Evolutionary conservation across 257 asterid genomes (phyloP).

Genomic region (Phtheirospermum japonicum): DNA sequence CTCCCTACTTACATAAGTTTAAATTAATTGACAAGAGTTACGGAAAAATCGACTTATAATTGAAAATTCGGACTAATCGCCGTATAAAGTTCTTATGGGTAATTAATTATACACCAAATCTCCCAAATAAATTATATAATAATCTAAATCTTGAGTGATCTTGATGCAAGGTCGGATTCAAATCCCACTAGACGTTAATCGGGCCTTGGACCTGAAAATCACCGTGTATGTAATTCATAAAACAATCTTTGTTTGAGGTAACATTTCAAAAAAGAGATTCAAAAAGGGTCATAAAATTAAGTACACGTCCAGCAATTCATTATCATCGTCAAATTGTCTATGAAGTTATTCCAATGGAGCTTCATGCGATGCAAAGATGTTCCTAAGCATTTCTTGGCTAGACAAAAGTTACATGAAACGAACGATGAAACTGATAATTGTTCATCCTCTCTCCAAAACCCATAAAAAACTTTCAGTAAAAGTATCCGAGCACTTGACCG

Average conservation of each 20-base stretch:
- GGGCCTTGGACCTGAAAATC: too few relatives aligned
- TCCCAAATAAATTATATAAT: too few relatives aligned
- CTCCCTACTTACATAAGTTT: too few relatives aligned
- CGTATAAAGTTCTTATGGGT: too few relatives aligned
- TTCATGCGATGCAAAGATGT: slow-evolving; percentile 11
- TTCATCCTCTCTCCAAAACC: slow-evolving; percentile 20
- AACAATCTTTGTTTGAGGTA: neutral
- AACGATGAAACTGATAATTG: neutral
- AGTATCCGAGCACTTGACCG: slow-evolving; percentile 96
- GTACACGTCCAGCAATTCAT: slow-evolving; percentile 14
- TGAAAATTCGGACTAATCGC: too few relatives aligned
- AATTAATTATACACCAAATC: too few relatives aligned
- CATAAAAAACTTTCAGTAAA: slow-evolving; percentile 42
- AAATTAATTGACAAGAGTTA: too few relatives aligned
- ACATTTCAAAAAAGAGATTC: neutral
- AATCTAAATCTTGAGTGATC: too few relatives aligned
- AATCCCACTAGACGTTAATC: too few relatives aligned
- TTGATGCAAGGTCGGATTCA: too few relatives aligned
- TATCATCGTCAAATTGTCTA: slow-evolving; percentile 8
- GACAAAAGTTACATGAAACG: slow-evolving; percentile 17
- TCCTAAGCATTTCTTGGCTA: slow-evolving; percentile 23
- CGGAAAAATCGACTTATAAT: too few relatives aligned
- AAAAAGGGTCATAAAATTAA: slow-evolving; percentile 9
- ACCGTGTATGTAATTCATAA: too few relatives aligned
- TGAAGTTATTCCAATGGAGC: slow-evolving; percentile 23